Conservation (phyloP, 1,284 basidiomycete genomes). For the Ustilago trichophora region DNA sequence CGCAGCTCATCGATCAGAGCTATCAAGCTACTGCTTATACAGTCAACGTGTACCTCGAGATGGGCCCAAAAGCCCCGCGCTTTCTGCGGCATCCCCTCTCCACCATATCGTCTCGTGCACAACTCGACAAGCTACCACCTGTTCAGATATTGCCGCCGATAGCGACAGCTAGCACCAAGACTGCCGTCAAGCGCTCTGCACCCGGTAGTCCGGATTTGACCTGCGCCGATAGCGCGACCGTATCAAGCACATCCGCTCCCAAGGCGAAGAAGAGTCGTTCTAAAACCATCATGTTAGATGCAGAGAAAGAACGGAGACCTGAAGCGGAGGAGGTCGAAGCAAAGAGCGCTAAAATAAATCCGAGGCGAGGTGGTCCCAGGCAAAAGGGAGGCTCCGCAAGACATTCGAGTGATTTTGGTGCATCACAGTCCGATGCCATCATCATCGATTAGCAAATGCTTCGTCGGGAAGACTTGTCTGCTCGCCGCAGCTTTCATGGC, state of each 20-base stretch:
- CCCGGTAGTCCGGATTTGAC: too few species aligned
- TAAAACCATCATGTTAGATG: too few species aligned
- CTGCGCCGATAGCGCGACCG: too few species aligned
- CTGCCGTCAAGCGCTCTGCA: constrained; percentile 6
- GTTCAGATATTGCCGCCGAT: constrained; percentile 24
- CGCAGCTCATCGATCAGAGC: constrained; percentile 47
- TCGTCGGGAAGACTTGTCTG: too few species aligned
- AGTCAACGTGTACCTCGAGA: constrained; percentile 59
- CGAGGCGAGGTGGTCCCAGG: too few species aligned
- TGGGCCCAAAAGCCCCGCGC: constrained; percentile 13
- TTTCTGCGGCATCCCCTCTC: constrained; percentile 27
- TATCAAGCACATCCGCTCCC: neutral
- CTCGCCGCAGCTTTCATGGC: too few species aligned
- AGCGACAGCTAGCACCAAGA: constrained; percentile 1
- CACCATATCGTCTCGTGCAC: neutral
- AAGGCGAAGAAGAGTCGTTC: constrained; percentile 7
- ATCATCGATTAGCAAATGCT: constrained; percentile 18
- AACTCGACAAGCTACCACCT: constrained; percentile 8
- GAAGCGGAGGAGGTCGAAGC: too few species aligned
- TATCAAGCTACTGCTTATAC: constrained; percentile 59
- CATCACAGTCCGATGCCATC: constrained; percentile 13
- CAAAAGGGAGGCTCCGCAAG: too few species aligned
- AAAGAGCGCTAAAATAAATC: too few species aligned
- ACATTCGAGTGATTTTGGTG: too few species aligned
- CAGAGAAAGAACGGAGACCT: too few species aligned